Conservation (phyloP, 2,329 filamentous ascomycete genomes). For the Fusarium acutatum region DNA sequence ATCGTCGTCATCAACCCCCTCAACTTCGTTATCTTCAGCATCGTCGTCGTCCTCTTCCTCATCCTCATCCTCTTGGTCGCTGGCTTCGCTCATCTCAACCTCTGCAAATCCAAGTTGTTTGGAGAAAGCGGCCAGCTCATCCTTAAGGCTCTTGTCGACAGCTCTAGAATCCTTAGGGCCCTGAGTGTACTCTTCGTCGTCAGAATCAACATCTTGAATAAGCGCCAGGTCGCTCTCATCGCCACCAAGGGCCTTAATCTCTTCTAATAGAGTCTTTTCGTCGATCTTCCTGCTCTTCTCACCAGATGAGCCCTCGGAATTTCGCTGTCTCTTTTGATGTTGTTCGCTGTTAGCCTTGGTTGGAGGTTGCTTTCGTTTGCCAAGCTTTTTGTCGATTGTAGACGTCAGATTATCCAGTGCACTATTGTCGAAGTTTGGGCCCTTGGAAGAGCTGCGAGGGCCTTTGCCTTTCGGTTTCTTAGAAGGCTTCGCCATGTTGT, state of each 20-base stretch:
- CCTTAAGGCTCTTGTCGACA: slow-evolving; percentile 53
- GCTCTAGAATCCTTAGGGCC: slow-evolving; percentile 42
- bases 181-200: slow-evolving; percentile 49
- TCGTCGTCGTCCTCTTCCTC: slow-evolving; percentile 47
- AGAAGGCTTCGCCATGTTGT: slow-evolving; percentile 48
- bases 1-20: slow-evolving; percentile 20
- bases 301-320: slow-evolving; percentile 36
- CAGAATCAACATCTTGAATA: slow-evolving; percentile 61
- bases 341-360: slow-evolving; percentile 46
- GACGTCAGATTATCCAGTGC: slow-evolving; percentile 63
- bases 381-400: slow-evolving; percentile 64
- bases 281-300: slow-evolving; percentile 40
- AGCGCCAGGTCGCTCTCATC: slow-evolving; percentile 71
- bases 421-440: slow-evolving; percentile 55
- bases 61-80: slow-evolving; percentile 49
- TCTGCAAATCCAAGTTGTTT: slow-evolving; percentile 51
- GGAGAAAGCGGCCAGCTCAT: slow-evolving; percentile 50
- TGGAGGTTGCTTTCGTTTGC: slow-evolving; percentile 56
- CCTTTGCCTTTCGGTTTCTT: slow-evolving; percentile 51
- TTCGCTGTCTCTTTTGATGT: slow-evolving; percentile 51
- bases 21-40: slow-evolving; percentile 44
- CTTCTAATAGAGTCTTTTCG: slow-evolving; percentile 61
- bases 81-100: slow-evolving; percentile 46
- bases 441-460: slow-evolving; percentile 34
- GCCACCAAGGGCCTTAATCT: slow-evolving; percentile 72